These are phyloP conservation scores for Boechera divaricarpa DNA, from an alignment of 345 rosid species.

Conservation along the genomic window DNA sequence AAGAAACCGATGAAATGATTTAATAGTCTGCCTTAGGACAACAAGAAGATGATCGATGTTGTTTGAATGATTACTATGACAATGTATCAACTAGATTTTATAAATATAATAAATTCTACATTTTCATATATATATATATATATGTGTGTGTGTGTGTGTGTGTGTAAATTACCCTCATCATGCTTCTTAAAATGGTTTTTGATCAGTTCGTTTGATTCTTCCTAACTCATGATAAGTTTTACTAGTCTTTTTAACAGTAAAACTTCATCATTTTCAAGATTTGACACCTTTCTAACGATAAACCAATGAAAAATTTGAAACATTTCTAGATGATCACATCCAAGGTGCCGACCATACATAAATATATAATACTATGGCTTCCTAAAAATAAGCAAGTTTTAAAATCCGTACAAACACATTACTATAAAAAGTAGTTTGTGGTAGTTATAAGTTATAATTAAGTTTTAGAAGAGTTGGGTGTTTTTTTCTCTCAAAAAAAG, in stretches of 20 bases:
- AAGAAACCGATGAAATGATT: conserved; percentile 29
- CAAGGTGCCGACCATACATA: no score
- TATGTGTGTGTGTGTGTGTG: neutral
- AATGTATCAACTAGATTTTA: conserved; percentile 25
- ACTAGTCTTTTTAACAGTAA: neutral
- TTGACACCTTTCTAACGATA: neutral
- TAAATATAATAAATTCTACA: conserved; percentile 12
- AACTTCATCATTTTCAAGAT: no score
- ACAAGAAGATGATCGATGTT: conserved; percentile 15
- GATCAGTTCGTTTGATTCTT: neutral
- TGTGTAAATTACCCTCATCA: neutral
- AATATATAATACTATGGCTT: no score
- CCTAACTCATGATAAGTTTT: neutral
- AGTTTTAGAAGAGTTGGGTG: neutral
- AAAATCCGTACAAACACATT: no score
- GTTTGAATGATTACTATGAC: neutral
- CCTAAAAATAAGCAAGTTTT: no score
- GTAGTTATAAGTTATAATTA: no score
- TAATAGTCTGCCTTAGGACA: conserved; percentile 6
- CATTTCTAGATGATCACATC: neutral
- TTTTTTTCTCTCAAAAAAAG: neutral
- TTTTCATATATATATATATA: neutral
- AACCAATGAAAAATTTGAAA: neutral
- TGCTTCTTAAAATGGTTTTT: neutral
- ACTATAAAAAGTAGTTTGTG: no score